Base-by-base conservation (phyloP, 2,329 filamentous ascomycete species). In the Blastomyces silverae region DNA sequence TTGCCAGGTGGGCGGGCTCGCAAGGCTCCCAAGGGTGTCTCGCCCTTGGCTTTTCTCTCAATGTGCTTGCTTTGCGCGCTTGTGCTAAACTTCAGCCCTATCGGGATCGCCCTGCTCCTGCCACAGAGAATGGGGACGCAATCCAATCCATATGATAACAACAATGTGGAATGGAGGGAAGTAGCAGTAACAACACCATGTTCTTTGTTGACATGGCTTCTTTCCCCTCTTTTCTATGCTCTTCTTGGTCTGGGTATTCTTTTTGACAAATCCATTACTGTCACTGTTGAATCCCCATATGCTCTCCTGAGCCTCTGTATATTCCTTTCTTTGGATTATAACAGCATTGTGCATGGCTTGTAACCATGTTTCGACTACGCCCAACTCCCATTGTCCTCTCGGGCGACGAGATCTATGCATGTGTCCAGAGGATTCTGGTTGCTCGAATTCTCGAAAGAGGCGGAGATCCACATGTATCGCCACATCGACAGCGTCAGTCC, bases 381-480 rank as follows among this genome's bases (percentile, higher is more conserved):
- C 68, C 69, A 34, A 70, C 67, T 31, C 60, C 64, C 28, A 70
- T 70, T 42, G 48, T 64, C 22, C 61, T 68, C 22, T 69, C 68
- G 2, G 56, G 64, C 13, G 65, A 67, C 11, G 68, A 70, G 52
- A 62, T 69, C 20, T 60, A 52, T 50, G 20, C 48, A 6, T 39
- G 53, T 28, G 39, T 62, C 17, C 46, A 62, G 66, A 64, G 46
- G 61, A 64, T 64, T 58, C 63, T 60, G 57, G 13, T 39, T 34
- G 59, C 52, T 59, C 58, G 42, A 39, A 44, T 50, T 57, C 28
- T 52, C 61, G 64, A 57, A 25, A 48, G 13, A 56, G 34, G 39
- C 5, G 11, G 37, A 55, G n/a, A 42, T 44, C 56, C 3, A 10
- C 13, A 20, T n/a, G 37, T 44, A 59, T 53, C 50, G 20, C 61